Evolutionary conservation across 2,329 filamentous ascomycete species (phyloP), one percentile per base, ranked within the genome.

Genomic region (Verticillium klebahnii): DNA sequence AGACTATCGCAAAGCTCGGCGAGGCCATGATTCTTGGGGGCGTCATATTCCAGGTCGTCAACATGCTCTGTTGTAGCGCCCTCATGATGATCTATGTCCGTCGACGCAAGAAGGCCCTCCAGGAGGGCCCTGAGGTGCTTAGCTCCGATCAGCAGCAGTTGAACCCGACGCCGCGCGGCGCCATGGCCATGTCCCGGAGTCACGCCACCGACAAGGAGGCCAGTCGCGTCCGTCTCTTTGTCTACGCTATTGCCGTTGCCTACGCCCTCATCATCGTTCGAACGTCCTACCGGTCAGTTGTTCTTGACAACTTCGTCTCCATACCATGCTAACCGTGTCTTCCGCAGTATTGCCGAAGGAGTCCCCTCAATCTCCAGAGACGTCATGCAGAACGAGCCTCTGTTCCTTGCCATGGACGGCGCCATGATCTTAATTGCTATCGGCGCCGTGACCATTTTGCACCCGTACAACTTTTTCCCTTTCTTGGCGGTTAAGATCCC

Each of bases 11-110:
- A 2, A 62, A 65, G 8, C 23, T 68, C 11, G 65, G 67, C 17
- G 62, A 65, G 12, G 60, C 57, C n/a, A 60, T 69, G 29, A 56
- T 71, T 2, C 61, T 69, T 6, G 67, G 62, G 11, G 69, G 69
- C 25, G 68, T 71, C 4, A 45, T 63, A 1, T 71, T 71, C 56
- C 69, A 70, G 37, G 66, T 71, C 2, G 69, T 60, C 32, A 70
- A 70, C 39, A 71, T 71, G 69, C 14, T 67, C 29, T 64, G 63
- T 39, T 70, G 69, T 8, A 69, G 63, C 2, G n/a, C 12, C 1
- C 56, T 64, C 5, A 66, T 67, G 61, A 3, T 64, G 14, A 15
- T 60, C 2, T 64, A 66, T 56, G 37, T 50, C n/a, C 39, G 37
- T 29, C 40, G 62, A 5, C 40, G 58, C 37, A 40, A 50, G 50